Percentiles rank a stretch among this genome's conserved stretches.
phyloP scores from a whole-genome alignment of 164 flowering plant genomes.

The Liquidambar formosana region DNA sequence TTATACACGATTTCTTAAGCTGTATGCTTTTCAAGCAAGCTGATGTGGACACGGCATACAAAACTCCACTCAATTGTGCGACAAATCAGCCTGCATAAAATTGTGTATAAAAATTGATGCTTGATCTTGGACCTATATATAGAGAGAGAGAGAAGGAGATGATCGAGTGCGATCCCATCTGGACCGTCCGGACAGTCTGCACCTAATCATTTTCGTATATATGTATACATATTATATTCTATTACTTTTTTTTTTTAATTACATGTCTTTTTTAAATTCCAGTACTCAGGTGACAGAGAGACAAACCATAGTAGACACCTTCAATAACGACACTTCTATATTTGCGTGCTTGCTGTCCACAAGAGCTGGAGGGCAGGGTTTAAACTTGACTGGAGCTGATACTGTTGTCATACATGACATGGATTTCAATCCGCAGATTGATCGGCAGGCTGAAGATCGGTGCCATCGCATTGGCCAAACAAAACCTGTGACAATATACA shows the following conservation, averaged over 20 bases:
- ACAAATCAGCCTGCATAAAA: too few species aligned
- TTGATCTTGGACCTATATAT: too few species aligned
- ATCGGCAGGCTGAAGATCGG: constrained; percentile 95
- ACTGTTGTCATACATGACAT: constrained; percentile 94
- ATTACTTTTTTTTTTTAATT: constrained; percentile 3
- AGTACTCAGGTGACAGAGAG: constrained; percentile 94
- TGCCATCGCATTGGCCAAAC: constrained; percentile 97
- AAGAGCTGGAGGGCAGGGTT: constrained; percentile 95
- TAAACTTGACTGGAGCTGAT: constrained; percentile 94
- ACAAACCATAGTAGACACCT: constrained; percentile 85
- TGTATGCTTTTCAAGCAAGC: too few species aligned
- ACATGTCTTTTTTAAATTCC: constrained; percentile 19
- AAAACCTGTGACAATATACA: constrained; percentile 83
- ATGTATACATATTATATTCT: neutral
- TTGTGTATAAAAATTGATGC: too few species aligned
- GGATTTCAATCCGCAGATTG: constrained; percentile 99
- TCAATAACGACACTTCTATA: constrained; percentile 78
- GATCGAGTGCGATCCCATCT: too few species aligned
- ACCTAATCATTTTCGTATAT: neutral
- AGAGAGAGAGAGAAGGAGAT: too few species aligned
- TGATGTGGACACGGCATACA: too few species aligned
- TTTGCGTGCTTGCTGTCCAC: constrained; percentile 96
- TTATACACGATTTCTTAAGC: too few species aligned
- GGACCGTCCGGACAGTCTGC: too few species aligned
- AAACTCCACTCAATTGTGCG: too few species aligned